Evolutionary conservation across 208 protist genomes (phyloP).

Genomic region (Trypanosomatidae sp.): DNA sequence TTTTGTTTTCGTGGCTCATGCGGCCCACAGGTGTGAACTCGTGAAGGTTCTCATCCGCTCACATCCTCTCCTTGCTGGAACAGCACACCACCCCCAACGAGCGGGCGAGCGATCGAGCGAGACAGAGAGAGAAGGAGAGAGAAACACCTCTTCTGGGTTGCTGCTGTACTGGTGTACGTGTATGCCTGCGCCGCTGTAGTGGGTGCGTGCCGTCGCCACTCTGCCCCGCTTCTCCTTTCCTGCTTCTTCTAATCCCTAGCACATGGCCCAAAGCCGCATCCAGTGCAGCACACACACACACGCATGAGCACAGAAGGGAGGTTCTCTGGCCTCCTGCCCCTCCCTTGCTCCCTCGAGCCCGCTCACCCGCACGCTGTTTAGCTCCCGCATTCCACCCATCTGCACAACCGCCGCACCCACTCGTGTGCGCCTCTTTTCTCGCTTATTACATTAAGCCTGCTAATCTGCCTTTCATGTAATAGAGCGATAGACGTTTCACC

Average conservation of each 20-base stretch:
- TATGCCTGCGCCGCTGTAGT: constrained; percentile 3
- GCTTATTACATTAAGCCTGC: not conserved
- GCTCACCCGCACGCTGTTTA: not conserved
- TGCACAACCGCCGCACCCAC: not conserved
- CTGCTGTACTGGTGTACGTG: not conserved
- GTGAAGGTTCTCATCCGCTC: not conserved
- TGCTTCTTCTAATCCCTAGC: not conserved
- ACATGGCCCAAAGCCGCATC: not conserved
- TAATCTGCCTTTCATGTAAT: not conserved
- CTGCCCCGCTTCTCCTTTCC: not conserved
- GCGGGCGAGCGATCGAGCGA: not conserved
- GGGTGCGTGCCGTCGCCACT: constrained; percentile 1
- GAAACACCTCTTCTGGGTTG: not conserved
- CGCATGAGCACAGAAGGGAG: constrained; percentile 4
- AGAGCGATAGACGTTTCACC: constrained; percentile 1
- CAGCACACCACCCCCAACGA: constrained; percentile 1
- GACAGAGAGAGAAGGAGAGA: not conserved
- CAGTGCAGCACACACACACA: constrained; percentile 4
- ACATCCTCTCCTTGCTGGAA: not conserved
- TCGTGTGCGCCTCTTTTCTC: not conserved
- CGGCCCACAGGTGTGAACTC: constrained; percentile 1
- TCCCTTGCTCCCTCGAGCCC: not conserved
- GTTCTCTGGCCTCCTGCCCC: not conserved
- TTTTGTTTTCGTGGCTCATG: not conserved
- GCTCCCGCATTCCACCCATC: not conserved